These are phyloP conservation scores for Funneliformis geosporum DNA, from an alignment of 192 early-diverging fungal species.

Conservation along the genomic window DNA sequence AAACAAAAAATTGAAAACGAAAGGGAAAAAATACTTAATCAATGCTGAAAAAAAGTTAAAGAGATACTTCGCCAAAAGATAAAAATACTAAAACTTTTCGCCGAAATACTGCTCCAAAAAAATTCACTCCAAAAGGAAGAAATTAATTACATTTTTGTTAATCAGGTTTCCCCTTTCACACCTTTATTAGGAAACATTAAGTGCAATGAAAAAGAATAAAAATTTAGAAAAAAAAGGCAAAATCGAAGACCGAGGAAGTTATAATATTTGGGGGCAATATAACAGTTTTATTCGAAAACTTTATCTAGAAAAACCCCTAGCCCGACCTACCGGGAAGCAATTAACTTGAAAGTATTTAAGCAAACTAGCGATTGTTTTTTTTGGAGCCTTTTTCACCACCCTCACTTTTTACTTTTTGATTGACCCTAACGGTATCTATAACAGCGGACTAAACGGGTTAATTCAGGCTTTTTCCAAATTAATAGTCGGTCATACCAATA, in stretches of 20 bases:
- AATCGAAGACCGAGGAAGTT: not conserved
- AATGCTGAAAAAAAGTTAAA: slow-evolving; percentile 25
- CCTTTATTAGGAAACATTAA: slow-evolving; percentile 20
- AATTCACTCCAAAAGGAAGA: slow-evolving; percentile 21
- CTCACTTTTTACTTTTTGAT: slow-evolving; percentile 27
- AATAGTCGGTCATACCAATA: not conserved
- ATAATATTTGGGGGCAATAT: slow-evolving; percentile 14
- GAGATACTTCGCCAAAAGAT: not conserved
- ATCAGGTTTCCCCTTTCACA: slow-evolving; percentile 16
- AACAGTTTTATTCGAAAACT: slow-evolving; percentile 14
- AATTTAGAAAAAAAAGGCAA: not conserved
- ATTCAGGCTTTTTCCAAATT: slow-evolving; percentile 15
- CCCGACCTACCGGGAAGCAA: not conserved
- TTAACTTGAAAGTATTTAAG: not conserved
- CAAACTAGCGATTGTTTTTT: slow-evolving; percentile 18
- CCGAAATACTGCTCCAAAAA: slow-evolving; percentile 17
- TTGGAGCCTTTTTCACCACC: slow-evolving; percentile 18
- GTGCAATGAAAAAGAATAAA: not conserved
- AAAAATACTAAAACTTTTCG: not conserved
- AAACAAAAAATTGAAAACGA: slow-evolving; percentile 30
- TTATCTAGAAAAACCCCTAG: slow-evolving; percentile 20
- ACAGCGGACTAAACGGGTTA: slow-evolving; percentile 13
- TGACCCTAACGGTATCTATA: slow-evolving; percentile 18
- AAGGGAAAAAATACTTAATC: slow-evolving; percentile 6
- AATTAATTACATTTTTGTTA: slow-evolving; percentile 15